Base-by-base conservation (phyloP, 371 early-diverging fungal genomes). In the Zychaea mexicana region DNA sequence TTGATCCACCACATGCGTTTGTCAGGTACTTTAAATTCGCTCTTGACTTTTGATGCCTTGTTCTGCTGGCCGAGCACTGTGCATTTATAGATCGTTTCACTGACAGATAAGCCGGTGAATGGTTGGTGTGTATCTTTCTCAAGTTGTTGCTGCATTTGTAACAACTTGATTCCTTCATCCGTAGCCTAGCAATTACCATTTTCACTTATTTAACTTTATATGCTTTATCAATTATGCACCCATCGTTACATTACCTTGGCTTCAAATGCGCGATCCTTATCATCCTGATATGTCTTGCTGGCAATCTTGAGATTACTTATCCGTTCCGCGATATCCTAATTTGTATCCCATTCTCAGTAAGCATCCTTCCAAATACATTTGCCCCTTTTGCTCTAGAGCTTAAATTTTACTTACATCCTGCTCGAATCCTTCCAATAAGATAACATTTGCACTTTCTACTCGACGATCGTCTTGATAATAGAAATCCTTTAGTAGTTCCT, bases 381-480 rank as follows among this genome's bases (percentile, higher is more conserved):
- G 10, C 17, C n/a, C n/a, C n/a, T n/a, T n/a, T n/a, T n/a, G n/a
- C n/a, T n/a, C n/a, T n/a, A n/a, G n/a, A 36, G 6, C n/a, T 19
- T 2, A 31, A n/a, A n/a, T n/a, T n/a, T 31, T 8, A 30, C 72
- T 60, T 76, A 85, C 88, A 60, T 70, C 71, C 52, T 77, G 68
- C 36, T 81, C 80, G 70, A 86, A 90, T 8, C 85, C 88, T 72
- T 89, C 86, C 8, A 80, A 62, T 27, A 88, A 60, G 3, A 76
- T 69, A 30, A 92, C 70, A 52, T 89, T 88, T 13, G 95, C 97
- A 17, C 83, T 85, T 22, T 94, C 92, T 1, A 85, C 76, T 28
- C 82, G 67, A 15, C 94, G 84, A 70, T 98, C 99, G 65, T 96
- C 96, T 75, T 97, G 97, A 71, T 92, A 96, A 70, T 96, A 98